phyloP scores from a whole-genome alignment of 495 filamentous ascomycete genomes.

The Annulohypoxylon maeteangense region DNA sequence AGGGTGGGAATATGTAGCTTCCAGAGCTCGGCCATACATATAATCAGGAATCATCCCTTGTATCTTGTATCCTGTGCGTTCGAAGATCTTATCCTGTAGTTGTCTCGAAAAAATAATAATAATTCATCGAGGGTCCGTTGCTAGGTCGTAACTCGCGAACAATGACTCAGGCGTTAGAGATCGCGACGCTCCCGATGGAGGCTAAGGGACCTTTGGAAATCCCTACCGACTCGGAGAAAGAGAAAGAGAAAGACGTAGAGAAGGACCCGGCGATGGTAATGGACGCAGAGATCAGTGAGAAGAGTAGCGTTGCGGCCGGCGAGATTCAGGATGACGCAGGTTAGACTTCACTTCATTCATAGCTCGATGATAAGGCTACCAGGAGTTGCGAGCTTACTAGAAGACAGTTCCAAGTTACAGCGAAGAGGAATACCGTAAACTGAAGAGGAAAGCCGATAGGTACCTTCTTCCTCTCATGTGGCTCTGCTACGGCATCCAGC shows the following conservation, averaged over 20 bases:
- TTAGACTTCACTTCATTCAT: slow-evolving; percentile 2
- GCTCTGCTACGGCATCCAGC: slow-evolving; percentile 51
- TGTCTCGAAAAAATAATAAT: not conserved
- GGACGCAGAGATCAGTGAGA: slow-evolving; percentile 32
- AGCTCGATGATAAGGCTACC: not conserved
- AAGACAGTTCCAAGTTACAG: slow-evolving; percentile 36
- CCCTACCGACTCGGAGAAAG: slow-evolving; percentile 7
- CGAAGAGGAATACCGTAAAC: slow-evolving; percentile 46
- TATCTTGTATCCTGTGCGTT: slow-evolving; percentile 1
- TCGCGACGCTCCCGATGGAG: slow-evolving; percentile 20
- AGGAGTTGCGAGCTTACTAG: slow-evolving; percentile 4
- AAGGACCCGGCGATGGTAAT: slow-evolving; percentile 32
- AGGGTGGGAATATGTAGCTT: too few relatives aligned
- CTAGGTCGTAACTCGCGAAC: slow-evolving; percentile 6
- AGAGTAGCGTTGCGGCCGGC: slow-evolving; percentile 31
- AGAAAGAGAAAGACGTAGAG: slow-evolving; percentile 28
- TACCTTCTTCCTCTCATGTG: slow-evolving; percentile 49
- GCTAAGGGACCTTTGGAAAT: slow-evolving; percentile 13
- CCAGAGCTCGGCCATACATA: slow-evolving; percentile 9
- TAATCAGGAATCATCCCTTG: slow-evolving; percentile 7
- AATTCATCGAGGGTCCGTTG: not conserved
- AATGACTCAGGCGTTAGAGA: slow-evolving; percentile 31
- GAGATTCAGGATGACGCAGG: slow-evolving; percentile 34
- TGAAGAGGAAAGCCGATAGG: slow-evolving; percentile 46
- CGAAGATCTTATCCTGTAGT: not conserved